Evolutionary conservation across 805 yeast genomes (phyloP).

Genomic region (Pichia californica): DNA sequence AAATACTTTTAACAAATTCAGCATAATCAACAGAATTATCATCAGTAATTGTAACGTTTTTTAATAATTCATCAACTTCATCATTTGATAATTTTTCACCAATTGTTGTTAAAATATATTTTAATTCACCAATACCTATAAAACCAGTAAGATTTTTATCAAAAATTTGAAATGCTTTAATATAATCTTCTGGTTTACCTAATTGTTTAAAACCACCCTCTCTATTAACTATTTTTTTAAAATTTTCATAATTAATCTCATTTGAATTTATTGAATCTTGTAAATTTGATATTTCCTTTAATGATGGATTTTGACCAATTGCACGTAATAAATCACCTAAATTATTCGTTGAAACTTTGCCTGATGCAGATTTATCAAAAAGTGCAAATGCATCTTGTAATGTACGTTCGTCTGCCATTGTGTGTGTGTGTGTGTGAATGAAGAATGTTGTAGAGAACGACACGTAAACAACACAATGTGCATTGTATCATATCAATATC

Average conservation of each 20-base stretch:
- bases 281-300: slow-evolving; percentile 70
- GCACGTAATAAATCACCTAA: slow-evolving; percentile 94
- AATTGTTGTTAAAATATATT: slow-evolving; percentile 89
- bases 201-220: slow-evolving; percentile 84
- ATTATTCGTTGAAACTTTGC: slow-evolving; percentile 74
- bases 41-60: slow-evolving; percentile 88
- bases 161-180: slow-evolving; percentile 94
- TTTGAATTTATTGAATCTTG: slow-evolving; percentile 29
- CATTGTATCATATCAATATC: no score
- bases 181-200: slow-evolving; percentile 88
- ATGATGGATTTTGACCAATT: slow-evolving; percentile 96
- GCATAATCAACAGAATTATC: slow-evolving; percentile 95
- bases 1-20: slow-evolving; percentile 87
- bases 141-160: slow-evolving; percentile 94
- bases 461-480: no score
- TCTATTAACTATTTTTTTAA: slow-evolving; percentile 69
- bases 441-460: no score
- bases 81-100: slow-evolving; percentile 89
- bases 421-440: neutral
- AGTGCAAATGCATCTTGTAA: slow-evolving; percentile 93
- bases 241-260: slow-evolving; percentile 69
- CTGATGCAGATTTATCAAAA: slow-evolving; percentile 94
- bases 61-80: slow-evolving; percentile 93
- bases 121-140: slow-evolving; percentile 94
- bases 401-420: slow-evolving; percentile 29